Percentiles rank a stretch among this genome's conserved stretches.
Conservation (phyloP, 2,329 filamentous ascomycete species). For the Cytospora schulzeri region DNA sequence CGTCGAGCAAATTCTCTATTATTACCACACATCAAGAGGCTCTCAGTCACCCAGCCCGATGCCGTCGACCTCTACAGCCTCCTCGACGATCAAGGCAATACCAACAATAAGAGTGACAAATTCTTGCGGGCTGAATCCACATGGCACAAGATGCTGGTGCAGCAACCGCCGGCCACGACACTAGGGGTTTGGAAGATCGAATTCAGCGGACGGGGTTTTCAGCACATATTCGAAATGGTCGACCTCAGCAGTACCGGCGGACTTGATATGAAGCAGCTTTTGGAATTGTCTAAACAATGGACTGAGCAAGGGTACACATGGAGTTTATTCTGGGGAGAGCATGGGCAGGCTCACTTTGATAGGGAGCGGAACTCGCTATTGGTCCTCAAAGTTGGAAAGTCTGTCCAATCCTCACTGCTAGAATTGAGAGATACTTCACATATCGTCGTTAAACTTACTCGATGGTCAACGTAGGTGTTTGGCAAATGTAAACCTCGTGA, state of each 20-base stretch:
- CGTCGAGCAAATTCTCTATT: conserved; percentile 11
- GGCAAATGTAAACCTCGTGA: too few relatives aligned
- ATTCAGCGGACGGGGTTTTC: conserved; percentile 3
- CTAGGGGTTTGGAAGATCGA: conserved; percentile 22
- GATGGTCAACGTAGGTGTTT: not conserved
- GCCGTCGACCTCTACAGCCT: not conserved
- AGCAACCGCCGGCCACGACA: conserved; percentile 19
- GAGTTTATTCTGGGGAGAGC: conserved; percentile 3
- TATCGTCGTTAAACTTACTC: not conserved
- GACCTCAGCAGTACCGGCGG: not conserved
- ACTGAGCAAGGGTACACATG: not conserved
- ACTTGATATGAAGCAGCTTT: not conserved
- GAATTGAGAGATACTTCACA: conserved; percentile 6
- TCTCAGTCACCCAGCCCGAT: not conserved
- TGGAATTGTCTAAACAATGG: not conserved
- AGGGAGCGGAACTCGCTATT: conserved; percentile 10
- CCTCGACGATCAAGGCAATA: not conserved
- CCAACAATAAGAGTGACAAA: not conserved
- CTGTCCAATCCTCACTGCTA: not conserved
- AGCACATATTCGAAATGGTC: not conserved
- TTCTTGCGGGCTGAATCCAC: conserved; percentile 7
- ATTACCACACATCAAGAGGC: not conserved
- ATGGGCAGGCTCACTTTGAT: not conserved
- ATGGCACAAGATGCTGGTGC: conserved; percentile 23
- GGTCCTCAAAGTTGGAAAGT: not conserved